Evolutionary conservation across 331 rosid genomes (phyloP).

Genomic region (Rhamnella rubrinervis): DNA sequence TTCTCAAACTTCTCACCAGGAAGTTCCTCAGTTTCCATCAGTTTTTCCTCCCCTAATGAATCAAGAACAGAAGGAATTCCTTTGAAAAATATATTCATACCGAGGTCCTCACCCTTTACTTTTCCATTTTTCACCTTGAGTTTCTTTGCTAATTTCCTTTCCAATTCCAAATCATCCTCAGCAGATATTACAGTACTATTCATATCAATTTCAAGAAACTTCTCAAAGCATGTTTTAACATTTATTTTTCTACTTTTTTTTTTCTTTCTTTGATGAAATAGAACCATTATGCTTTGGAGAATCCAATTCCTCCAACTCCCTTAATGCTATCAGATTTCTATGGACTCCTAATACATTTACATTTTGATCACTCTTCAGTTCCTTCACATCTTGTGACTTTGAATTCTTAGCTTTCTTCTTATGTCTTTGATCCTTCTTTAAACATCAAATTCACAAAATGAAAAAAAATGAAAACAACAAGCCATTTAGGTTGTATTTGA

Average conservation of each 20-base stretch:
- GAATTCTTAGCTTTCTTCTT: constrained; percentile 15
- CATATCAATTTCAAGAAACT: constrained; percentile 33
- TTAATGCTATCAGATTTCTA: constrained; percentile 16
- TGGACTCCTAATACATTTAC: not conserved
- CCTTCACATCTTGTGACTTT: constrained; percentile 21
- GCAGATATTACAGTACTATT: constrained; percentile 25
- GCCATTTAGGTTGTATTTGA: too few species aligned
- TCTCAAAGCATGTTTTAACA: constrained; percentile 38
- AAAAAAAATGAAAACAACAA: too few species aligned
- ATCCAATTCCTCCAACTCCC: constrained; percentile 9
- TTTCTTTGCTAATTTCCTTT: constrained; percentile 78
- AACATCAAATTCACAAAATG: constrained; percentile 1
- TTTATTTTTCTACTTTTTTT: constrained; percentile 28
- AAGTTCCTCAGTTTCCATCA: constrained; percentile 12
- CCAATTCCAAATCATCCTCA: constrained; percentile 65
- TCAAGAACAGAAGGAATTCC: constrained; percentile 46
- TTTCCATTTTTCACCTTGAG: constrained; percentile 78
- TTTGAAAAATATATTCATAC: constrained; percentile 53
- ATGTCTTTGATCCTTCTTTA: constrained; percentile 40
- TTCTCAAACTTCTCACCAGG: constrained; percentile 37
- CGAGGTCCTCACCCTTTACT: constrained; percentile 68
- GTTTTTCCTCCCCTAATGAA: constrained; percentile 34
- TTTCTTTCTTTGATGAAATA: constrained; percentile 20
- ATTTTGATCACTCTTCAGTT: constrained; percentile 19
- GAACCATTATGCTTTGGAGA: constrained; percentile 13